A percentile compares a stretch with the other conserved stretches of the same genome.
phyloP scores from a whole-genome alignment of 768 basidiomycete species.

The Boletus sp. region DNA sequence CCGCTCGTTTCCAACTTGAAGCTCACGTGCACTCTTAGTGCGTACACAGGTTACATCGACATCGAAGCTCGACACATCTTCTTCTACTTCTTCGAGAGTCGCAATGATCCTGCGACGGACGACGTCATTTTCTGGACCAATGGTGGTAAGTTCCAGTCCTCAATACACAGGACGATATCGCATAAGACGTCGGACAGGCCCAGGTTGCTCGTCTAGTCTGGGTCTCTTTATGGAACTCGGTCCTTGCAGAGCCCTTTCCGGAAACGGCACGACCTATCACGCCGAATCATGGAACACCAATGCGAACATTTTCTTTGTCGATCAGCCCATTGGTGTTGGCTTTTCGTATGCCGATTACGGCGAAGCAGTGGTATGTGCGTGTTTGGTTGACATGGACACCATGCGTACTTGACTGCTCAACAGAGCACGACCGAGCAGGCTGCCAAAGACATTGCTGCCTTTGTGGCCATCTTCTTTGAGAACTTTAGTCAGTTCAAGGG shows the following conservation, averaged over 20 bases:
- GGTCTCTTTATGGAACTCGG: constrained; percentile 75
- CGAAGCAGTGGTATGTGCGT: constrained; percentile 35
- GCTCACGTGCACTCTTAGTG: constrained; percentile 28
- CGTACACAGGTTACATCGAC: constrained; percentile 68
- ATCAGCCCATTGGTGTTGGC: constrained; percentile 44
- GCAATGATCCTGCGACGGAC: constrained; percentile 54
- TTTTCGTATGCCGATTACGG: constrained; percentile 46
- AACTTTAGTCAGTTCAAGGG: constrained; percentile 70
- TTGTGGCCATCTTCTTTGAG: constrained; percentile 71
- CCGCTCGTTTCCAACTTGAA: not conserved
- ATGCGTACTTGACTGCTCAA: not conserved
- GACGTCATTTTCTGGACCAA: constrained; percentile 59
- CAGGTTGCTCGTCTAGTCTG: constrained; percentile 54
- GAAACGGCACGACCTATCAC: constrained; percentile 50
- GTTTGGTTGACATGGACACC: not conserved
- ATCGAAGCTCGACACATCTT: constrained; percentile 61
- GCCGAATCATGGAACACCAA: constrained; percentile 67
- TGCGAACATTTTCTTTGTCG: constrained; percentile 49
- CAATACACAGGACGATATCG: not conserved
- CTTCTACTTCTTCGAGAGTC: constrained; percentile 76
- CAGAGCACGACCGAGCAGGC: constrained; percentile 65
- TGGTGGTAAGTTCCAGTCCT: constrained; percentile 44
- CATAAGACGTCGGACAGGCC: constrained; percentile 24
- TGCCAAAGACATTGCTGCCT: constrained; percentile 66
- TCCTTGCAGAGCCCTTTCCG: constrained; percentile 60